Evolutionary conservation across 805 yeast species (phyloP).

Genomic region (Candida sonorensis): DNA sequence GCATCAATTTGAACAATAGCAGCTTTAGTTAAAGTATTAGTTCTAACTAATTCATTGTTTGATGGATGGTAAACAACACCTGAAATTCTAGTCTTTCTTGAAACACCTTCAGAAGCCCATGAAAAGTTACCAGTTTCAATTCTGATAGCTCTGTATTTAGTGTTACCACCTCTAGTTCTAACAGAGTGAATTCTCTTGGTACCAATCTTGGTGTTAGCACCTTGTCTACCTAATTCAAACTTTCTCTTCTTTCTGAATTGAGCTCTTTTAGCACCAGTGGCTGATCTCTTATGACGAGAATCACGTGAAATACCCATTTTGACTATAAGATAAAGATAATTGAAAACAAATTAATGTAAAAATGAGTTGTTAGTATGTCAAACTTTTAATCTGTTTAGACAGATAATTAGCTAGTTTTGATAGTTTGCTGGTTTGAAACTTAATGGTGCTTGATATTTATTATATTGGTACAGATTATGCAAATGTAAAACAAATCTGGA

Average conservation of each 20-base stretch:
- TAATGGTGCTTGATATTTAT: no score
- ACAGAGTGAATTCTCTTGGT: slow-evolving; percentile 98
- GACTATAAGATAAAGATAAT: slow-evolving; percentile 5
- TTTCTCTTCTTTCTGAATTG: slow-evolving; percentile 99
- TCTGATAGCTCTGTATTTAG: slow-evolving; percentile 99
- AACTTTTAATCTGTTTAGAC: no score
- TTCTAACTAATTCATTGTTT: slow-evolving; percentile 99
- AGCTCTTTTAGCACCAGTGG: slow-evolving; percentile 99
- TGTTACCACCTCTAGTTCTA: slow-evolving; percentile 99
- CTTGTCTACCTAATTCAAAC: slow-evolving; percentile 99
- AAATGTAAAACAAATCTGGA: no score
- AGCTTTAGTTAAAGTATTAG: slow-evolving; percentile 98
- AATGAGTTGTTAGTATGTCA: no score
- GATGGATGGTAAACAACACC: slow-evolving; percentile 99
- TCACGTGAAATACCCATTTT: slow-evolving; percentile 99
- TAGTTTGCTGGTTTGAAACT: no score
- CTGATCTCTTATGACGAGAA: slow-evolving; percentile 99
- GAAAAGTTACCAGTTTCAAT: slow-evolving; percentile 99
- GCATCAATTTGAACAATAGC: slow-evolving; percentile 99
- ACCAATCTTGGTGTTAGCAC: slow-evolving; percentile 99
- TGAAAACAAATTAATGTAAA: neutral
- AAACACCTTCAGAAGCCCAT: slow-evolving; percentile 98
- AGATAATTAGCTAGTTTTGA: no score
- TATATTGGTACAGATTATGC: no score
- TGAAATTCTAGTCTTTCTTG: slow-evolving; percentile 98